Evolutionary conservation across 2,329 filamentous ascomycete genomes (phyloP).

Genomic region (Colletotrichum truncatum): DNA sequence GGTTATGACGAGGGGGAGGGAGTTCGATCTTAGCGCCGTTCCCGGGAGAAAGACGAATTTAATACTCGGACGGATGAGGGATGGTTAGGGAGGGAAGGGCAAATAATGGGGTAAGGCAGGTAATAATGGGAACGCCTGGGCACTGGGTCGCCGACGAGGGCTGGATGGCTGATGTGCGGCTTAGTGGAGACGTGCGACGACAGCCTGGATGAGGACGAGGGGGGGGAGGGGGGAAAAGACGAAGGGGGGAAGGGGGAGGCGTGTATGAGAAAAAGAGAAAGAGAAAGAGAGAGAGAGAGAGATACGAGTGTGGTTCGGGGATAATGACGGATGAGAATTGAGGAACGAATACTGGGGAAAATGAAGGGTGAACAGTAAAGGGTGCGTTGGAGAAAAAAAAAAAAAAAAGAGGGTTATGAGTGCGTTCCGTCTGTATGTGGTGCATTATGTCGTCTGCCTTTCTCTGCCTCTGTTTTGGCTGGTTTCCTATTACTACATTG

Average conservation of each 20-base stretch:
- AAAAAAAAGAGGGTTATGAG: background rate
- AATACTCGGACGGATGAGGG: slow-evolving; percentile 31
- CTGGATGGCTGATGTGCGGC: background rate
- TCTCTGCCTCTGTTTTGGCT: background rate
- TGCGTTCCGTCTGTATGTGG: background rate
- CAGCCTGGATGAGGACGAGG: background rate
- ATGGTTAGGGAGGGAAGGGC: background rate
- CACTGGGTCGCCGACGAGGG: slow-evolving; percentile 22
- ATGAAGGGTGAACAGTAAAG: no score
- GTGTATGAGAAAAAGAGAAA: background rate
- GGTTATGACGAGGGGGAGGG: slow-evolving; percentile 33
- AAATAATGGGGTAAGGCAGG: slow-evolving; percentile 26
- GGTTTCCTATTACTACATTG: no score
- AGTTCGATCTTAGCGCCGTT: slow-evolving; percentile 34
- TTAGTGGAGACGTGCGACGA: slow-evolving; percentile 28
- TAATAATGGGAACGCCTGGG: slow-evolving; percentile 28
- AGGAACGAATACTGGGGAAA: background rate
- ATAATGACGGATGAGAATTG: background rate
- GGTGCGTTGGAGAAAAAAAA: background rate
- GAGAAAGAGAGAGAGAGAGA: slow-evolving; percentile 6
- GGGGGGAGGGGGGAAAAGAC: background rate
- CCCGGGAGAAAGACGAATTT: slow-evolving; percentile 33
- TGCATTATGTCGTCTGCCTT: background rate
- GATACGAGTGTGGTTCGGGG: background rate
- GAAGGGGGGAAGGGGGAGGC: background rate